Evolutionary conservation across 2,329 filamentous ascomycete genomes (phyloP).

Genomic region (Diaporthe ampelina): DNA sequence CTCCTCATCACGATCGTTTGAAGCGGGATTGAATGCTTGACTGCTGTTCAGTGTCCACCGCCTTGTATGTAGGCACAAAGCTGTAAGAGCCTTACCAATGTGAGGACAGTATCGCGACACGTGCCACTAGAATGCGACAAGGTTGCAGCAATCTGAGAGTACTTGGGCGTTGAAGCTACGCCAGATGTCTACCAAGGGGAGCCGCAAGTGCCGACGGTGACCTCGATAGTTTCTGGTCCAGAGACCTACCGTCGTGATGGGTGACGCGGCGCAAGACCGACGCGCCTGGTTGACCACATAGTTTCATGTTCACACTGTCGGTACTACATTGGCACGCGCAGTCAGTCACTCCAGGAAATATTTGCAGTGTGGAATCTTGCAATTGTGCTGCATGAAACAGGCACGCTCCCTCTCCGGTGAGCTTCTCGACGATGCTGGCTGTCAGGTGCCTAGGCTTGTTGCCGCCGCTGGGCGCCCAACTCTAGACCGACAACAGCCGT

Average conservation of each 20-base stretch:
- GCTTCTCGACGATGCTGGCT: not conserved
- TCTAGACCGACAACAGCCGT: not conserved
- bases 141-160: not conserved
- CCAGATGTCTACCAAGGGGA: not conserved
- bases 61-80: not conserved
- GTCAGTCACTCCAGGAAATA: not conserved
- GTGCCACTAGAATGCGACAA: not conserved
- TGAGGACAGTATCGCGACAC: not conserved
- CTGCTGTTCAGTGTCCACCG: not conserved
- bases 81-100: not conserved
- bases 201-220: conserved; percentile 3
- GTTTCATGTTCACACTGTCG: conserved; percentile 8
- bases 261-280: not conserved
- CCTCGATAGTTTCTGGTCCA: conserved; percentile 6
- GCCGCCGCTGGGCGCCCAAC: not conserved
- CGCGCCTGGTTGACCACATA: not conserved
- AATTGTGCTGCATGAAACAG: conserved; percentile 7
- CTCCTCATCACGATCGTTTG: not conserved
- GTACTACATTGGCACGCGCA: not conserved
- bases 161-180: no score
- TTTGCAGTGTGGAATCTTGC: not conserved
- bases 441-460: not conserved
- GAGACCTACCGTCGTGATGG: conserved; percentile 1
- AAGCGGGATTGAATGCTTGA: not conserved
- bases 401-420: not conserved